phyloP scores from a whole-genome alignment of 2,329 filamentous ascomycete species.

The Talaromyces sp. region DNA sequence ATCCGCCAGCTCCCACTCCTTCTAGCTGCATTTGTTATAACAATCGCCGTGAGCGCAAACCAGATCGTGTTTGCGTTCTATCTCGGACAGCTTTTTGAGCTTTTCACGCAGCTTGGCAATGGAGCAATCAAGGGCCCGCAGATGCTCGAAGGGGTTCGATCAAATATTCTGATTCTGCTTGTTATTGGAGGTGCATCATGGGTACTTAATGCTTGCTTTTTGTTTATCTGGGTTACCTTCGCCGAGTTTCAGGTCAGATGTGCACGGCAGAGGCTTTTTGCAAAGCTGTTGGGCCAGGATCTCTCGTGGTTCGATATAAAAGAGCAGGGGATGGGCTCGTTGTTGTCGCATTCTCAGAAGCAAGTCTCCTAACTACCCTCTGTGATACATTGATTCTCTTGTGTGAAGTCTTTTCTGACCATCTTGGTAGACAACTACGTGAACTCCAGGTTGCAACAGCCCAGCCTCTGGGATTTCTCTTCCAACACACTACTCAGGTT shows the following conservation, averaged over 20 bases:
- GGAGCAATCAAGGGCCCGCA: slow-evolving; percentile 45
- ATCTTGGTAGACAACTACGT: slow-evolving; percentile 59
- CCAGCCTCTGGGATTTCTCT: slow-evolving; percentile 66
- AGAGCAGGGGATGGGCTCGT: slow-evolving; percentile 63
- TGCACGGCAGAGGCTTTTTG: slow-evolving; percentile 61
- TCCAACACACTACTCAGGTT: slow-evolving; percentile 60
- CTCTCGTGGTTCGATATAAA: slow-evolving; percentile 77
- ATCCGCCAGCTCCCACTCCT: slow-evolving; percentile 53
- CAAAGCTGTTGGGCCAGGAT: slow-evolving; percentile 62
- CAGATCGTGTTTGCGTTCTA: slow-evolving; percentile 63
- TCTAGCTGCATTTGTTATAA: slow-evolving; percentile 48
- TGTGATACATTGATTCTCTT: neutral
- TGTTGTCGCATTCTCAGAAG: slow-evolving; percentile 69
- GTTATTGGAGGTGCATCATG: slow-evolving; percentile 61
- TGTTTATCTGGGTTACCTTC: slow-evolving; percentile 67
- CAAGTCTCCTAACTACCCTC: slow-evolving; percentile 40
- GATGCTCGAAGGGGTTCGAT: slow-evolving; percentile 52
- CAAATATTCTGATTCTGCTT: slow-evolving; percentile 58
- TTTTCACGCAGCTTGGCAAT: slow-evolving; percentile 61
- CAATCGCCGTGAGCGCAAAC: slow-evolving; percentile 55
- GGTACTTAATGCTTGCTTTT: slow-evolving; percentile 61
- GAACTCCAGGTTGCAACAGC: slow-evolving; percentile 78
- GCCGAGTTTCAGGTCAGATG: slow-evolving; percentile 72
- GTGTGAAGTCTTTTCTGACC: neutral
- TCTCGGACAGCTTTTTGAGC: slow-evolving; percentile 68